Base-by-base conservation (phyloP, 225 moss, liverwort and hornwort species). In the Lunularia cruciata region DNA sequence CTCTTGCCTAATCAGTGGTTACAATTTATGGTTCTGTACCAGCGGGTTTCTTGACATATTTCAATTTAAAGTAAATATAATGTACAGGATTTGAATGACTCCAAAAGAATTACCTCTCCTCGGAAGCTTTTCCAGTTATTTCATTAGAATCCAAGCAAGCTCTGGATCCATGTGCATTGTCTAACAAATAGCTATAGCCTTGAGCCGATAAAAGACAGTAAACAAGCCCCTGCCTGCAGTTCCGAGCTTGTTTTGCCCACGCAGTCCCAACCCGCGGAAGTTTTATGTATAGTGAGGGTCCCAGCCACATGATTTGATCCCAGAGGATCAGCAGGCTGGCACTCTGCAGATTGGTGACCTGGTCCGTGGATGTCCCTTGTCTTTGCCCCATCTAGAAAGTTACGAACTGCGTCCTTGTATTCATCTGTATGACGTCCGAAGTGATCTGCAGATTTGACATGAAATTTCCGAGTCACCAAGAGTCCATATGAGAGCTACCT, bases 371-470 rank as follows among this genome's bases (percentile, higher is more conserved):
- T n/a, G 47, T 45, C 47, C 5, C 57, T 70, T 47, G 23, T 16
- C 43, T 42, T 59, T 36, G 63, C 83, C 19, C 51, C 61, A 8
- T 57, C 46, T 8, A 96, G 79, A 48, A 90, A 92, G n/a, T 69
- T 43, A 60, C 70, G 68, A 34, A 96, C 84, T 46, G 90, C 84
- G 22, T 57, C 49, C 19, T 47, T 73, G 73, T 96, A 96, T 48
- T 86, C 89, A 1, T 76, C 70, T 2, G 84, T 83, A 63, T 85
- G 87, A 47, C 71, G 77, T 67, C 75, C 80, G 4, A 89, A 65
- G 83, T 96, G 95, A 57, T 78, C 94, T 94, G 78, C n/a, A 68
- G 10, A 36, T 20, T n/a, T 14, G 43, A 65, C 19, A 43, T 33
- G 25, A 35, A 19, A 37, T n/a, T 20, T 26, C n/a, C n/a, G n/a